Evolutionary conservation across 2,329 filamentous ascomycete genomes (phyloP).

Genomic region (Trichoderma sp.): DNA sequence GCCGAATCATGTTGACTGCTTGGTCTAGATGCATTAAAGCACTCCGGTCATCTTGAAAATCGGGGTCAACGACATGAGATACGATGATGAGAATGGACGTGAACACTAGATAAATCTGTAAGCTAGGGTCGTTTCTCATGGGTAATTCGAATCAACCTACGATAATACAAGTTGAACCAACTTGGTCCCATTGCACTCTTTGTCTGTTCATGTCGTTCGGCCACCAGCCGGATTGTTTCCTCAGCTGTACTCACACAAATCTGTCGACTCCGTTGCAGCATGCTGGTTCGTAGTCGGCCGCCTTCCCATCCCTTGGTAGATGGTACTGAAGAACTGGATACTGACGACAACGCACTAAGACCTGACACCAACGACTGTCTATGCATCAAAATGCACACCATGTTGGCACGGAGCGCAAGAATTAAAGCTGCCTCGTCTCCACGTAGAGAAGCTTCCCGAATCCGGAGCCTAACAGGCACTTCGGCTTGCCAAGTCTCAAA

Average conservation of each 20-base stretch:
- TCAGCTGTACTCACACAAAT: conserved; percentile 11
- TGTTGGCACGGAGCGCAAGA: conserved; percentile 9
- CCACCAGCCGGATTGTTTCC: conserved; percentile 1
- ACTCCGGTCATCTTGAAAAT: conserved; percentile 9
- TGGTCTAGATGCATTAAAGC: conserved; percentile 8
- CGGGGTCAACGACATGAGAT: conserved; percentile 12
- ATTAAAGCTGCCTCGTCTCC: neutral
- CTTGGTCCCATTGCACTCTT: conserved; percentile 15
- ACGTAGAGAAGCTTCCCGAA: neutral
- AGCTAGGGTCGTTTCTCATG: neutral
- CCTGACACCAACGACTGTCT: conserved; percentile 11
- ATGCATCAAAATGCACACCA: conserved; percentile 7
- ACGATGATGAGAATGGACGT: conserved; percentile 10
- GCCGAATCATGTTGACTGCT: conserved; percentile 6
- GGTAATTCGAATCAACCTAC: neutral
- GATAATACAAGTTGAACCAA: conserved; percentile 15
- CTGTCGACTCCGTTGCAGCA: conserved; percentile 1
- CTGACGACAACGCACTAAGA: neutral
- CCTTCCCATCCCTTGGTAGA: neutral
- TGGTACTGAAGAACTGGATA: neutral
- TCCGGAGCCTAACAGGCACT: neutral
- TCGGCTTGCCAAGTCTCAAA: conserved; percentile 7
- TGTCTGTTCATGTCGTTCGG: conserved; percentile 6
- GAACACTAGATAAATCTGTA: neutral
- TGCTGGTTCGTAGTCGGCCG: neutral